These are phyloP conservation scores for bread wheat (Triticum aestivum) DNA, from an alignment of 176 grass and related monocot species.

Conservation along the genomic window DNA sequence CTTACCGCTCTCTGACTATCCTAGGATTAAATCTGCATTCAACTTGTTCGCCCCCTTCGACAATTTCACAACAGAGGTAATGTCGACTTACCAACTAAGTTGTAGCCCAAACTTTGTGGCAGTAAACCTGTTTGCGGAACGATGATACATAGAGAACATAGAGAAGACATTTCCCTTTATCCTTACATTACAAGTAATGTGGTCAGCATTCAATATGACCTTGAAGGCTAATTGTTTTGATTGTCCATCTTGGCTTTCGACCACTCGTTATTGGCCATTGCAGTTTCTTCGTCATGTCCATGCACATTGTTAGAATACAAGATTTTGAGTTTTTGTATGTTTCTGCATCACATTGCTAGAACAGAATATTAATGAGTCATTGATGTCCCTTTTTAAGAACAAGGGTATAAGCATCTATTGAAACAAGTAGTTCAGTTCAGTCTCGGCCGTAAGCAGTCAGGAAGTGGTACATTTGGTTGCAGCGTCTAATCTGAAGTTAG, in stretches of 20 bases:
- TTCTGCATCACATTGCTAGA: background rate
- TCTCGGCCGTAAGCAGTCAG: background rate
- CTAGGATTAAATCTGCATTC: too few relatives aligned
- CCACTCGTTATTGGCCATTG: background rate
- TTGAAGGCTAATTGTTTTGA: slow-evolving; percentile 12
- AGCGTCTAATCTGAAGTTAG: background rate
- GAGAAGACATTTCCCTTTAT: slow-evolving; percentile 7
- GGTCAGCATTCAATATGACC: background rate
- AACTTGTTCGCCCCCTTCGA: too few relatives aligned
- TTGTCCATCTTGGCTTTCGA: background rate
- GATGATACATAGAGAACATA: background rate
- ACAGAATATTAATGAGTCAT: slow-evolving; percentile 16
- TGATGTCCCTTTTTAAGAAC: slow-evolving; percentile 17
- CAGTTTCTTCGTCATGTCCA: slow-evolving; percentile 1
- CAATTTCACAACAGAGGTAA: too few relatives aligned
- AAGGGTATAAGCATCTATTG: slow-evolving; percentile 1
- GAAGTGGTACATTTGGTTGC: background rate
- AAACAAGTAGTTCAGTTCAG: background rate
- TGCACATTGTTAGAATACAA: background rate
- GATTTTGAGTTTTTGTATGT: background rate
- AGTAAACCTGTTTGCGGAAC: background rate
- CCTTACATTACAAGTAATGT: background rate
- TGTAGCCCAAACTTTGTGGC: slow-evolving; percentile 1
- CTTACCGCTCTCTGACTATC: too few relatives aligned
- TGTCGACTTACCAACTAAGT: too few relatives aligned